Evolutionary conservation across 2,329 filamentous ascomycete species (phyloP).

Genomic region (Graphilbum fragrans): DNA sequence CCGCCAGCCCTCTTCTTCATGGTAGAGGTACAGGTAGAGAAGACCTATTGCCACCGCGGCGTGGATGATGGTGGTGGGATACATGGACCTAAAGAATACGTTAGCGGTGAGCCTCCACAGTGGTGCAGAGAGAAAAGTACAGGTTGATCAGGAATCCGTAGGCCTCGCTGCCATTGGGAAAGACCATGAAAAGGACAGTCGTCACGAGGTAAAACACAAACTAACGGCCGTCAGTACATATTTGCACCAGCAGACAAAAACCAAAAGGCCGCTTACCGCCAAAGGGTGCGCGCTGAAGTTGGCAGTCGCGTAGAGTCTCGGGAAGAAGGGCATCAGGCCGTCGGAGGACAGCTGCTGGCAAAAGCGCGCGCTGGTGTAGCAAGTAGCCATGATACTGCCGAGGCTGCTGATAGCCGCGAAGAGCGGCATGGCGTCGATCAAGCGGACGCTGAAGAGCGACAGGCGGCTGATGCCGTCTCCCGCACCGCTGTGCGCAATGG

Average conservation of each 20-base stretch:
- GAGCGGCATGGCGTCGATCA: too few relatives aligned
- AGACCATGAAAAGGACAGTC: neutral
- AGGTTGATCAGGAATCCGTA: slow-evolving; percentile 4
- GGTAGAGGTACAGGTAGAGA: slow-evolving; percentile 2
- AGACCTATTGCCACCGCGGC: neutral
- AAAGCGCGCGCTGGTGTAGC: slow-evolving; percentile 47
- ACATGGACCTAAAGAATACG: neutral
- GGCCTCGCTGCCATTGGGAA: neutral
- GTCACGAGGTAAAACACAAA: neutral
- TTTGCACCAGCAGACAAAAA: too few relatives aligned
- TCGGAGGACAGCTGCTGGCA: slow-evolving; percentile 60
- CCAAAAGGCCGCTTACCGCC: too few relatives aligned
- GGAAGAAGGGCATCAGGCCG: slow-evolving; percentile 42
- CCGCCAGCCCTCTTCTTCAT: slow-evolving; percentile 27
- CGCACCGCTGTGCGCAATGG: slow-evolving; percentile 17
- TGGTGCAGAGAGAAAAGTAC: neutral
- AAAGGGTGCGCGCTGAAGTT: too few relatives aligned
- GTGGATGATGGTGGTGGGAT: slow-evolving; percentile 1
- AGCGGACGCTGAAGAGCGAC: too few relatives aligned
- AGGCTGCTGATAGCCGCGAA: slow-evolving; percentile 1
- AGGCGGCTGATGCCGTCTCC: too few relatives aligned
- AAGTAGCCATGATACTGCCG: slow-evolving; percentile 2
- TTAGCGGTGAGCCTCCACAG: too few relatives aligned
- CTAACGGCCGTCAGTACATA: too few relatives aligned
- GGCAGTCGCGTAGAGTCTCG: too few relatives aligned